Percentiles rank a stretch among this genome's conserved stretches.
Conservation (phyloP, 1,139 yeast genomes). For the Zygosaccharomyces pseudobailii region DNA sequence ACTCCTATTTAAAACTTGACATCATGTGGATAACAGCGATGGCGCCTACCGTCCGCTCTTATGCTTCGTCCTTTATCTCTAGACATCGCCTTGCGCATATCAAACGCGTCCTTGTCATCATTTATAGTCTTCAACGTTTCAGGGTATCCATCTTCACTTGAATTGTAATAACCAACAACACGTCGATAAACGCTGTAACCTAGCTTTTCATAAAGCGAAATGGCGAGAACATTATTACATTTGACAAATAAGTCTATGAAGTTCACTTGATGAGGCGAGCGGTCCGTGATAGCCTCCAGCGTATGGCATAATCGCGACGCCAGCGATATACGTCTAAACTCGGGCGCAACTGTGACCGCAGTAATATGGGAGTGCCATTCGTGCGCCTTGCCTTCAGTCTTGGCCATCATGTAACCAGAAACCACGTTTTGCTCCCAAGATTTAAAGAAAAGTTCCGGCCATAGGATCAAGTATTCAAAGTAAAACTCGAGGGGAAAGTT, state of each 20-base stretch:
- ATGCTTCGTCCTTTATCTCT: conserved; percentile 45
- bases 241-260: conserved; percentile 90
- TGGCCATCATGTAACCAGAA: conserved; percentile 91
- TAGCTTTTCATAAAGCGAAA: conserved; percentile 73
- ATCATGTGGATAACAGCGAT: conserved; percentile 60
- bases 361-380: conserved; percentile 98
- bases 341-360: conserved; percentile 85
- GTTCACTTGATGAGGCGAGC: conserved; percentile 65
- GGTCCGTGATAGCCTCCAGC: conserved; percentile 66
- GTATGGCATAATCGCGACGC: conserved; percentile 72
- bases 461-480: conserved; percentile 69
- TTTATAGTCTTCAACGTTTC: conserved; percentile 42
- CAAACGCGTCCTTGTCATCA: conserved; percentile 83
- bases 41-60: conserved; percentile 53
- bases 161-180: conserved; percentile 81
- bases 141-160: conserved; percentile 34
- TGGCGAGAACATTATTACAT: conserved; percentile 75
- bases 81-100: conserved; percentile 57
- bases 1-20: conserved; percentile 29
- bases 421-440: conserved; percentile 45
- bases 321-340: conserved; percentile 76
- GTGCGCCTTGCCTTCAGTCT: conserved; percentile 76
- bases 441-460: conserved; percentile 91
- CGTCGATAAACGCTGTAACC: conserved; percentile 84
- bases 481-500: conserved; percentile 83